Base-by-base conservation (phyloP, 202 grass and related monocot species). In the Hordeum pubiflorum region DNA sequence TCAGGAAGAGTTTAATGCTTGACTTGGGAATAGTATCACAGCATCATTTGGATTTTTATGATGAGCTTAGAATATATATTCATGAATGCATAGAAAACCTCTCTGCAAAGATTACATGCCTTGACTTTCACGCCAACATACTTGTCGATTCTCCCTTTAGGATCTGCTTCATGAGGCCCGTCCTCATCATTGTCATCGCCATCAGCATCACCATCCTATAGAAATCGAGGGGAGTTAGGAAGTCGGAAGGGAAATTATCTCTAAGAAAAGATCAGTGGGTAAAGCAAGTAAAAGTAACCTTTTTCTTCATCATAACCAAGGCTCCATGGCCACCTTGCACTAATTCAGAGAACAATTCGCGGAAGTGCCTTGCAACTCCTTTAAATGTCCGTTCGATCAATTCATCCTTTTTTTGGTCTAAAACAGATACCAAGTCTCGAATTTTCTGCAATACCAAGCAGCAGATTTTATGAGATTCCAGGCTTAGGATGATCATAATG, bases 241-340 rank as follows among this genome's bases (percentile, higher is more conserved):
- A 80, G 50, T 77, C 29, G 29, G 2, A 31, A 31, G 29, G 6
- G 4, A 37, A 37, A 37, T 37, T 37, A 37, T 37, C 34, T 37
- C 6, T 37, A 37, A 37, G 34, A 37, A 37, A 37, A 37, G 34
- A 7, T 37, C 34, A 37, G 44, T 56, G 22, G 64, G 36, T 54
- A 79, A 57, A 82, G 23, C 59, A 57, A 54, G 76, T 39, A 59
- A 78, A 78, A 81, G 2, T 58, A 0, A 97, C 89, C 95, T 88
- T 99, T 93, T 99, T 99, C 92, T 88, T 98, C 92, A 95, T 98
- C 96, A 95, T 98, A 80, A 99, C 85, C 83, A 98, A 86, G 71
- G 91, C 85, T 56, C 96, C 96, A 75, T 90, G 87, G 34, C 96
- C 96, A 81, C 92, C 90, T 89, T 98, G 96, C 77, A 98, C 96